Base-by-base conservation (phyloP, 257 asterid genomes). In the Solanum megistacrolobum region DNA sequence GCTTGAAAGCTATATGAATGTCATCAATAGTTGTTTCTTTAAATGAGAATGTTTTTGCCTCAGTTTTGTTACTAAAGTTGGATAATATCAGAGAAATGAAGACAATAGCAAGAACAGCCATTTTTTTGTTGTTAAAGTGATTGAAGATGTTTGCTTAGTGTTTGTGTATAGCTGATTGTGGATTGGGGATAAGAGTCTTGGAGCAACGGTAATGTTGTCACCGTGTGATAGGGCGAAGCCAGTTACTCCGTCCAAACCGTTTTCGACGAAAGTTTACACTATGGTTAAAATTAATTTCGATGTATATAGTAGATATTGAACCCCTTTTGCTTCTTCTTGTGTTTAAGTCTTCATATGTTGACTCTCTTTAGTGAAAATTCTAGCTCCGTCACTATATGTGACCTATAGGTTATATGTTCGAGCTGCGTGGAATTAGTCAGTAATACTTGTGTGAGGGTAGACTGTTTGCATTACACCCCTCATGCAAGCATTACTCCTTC, bases 21-120 rank as follows among this genome's bases (percentile, higher is more conserved):
- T 88, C 94, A 14, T 43, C 23, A 89, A 94, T 91, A 21, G 94
- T 92, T 41, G 94, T 93, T 89, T 94, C 96, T 58, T 92, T 90
- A 11, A 94, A 86, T 31, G 86, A 41, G 92, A 94, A 94, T 76
- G 88, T 8, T 43, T 79, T 79, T 79, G 66, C 84, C 25, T 43
- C 65, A 79, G 27, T 25, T 39, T 39, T 39, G 34, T 27, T 14
- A 25, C 32, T 38, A 20, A 75, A 75, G 83, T 11, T 38, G 3
- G 60, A 78, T 3, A 12, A 39, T 12, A 78, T 12, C 83, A 78
- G 12, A 78, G 35, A 39, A n/a, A 76, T 76, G 84, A 39, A 39
- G 12, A 76, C 35, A 76, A 39, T 39, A 12, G 23, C 4, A 76
- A 39, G n/a, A 76, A 13, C 4, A 39, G n/a, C 39, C 84, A 39